Base-by-base conservation (phyloP, 2,329 filamentous ascomycete species). In the Apiospora arundinis region DNA sequence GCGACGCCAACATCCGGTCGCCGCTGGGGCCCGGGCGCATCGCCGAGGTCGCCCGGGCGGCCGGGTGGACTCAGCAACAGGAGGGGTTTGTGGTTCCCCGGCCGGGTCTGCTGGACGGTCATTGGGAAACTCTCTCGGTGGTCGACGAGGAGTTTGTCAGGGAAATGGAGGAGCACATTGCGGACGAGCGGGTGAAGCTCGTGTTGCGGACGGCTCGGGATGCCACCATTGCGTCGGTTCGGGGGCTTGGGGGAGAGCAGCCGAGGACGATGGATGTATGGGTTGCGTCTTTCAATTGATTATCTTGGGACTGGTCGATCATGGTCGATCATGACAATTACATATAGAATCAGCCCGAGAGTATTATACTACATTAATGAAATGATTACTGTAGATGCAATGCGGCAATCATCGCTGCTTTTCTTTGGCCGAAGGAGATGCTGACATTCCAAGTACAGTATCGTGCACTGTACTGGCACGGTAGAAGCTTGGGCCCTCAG, bases 1-100 rank as follows among this genome's bases (percentile, higher is more conserved):
- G 82, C 69, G 72, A 69, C 0, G 82, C 81, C 11, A 90, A 90
- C 75, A 82, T 90, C 14, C 82, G 84, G 68, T 85, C 82, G 11
- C 78, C 84, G 8, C 71, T 88, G 18, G 80, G 81, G 9, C 87
- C 86, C 18, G 74, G 72, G 16, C 78, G 76, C 23, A 83, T 89
- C 45, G 81, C 75, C 8, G 74, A 77, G 3, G 74, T 83, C 5
- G 83, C 82, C 2, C 12, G 71, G 28, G 76, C 70, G 16, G 80
- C 76, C 0, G 83, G 83, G 2, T 87, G 82, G 82, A 70, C 72
- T 12, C 66, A 85, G 6, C 78, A 79, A 28, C 77, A 73, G 23
- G 1, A 14, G 48, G 8, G 21, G 37, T 4, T 74, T n/a, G 75
- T 87, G 28, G 76, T 82, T 14, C 77, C 80, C n/a, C 77, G 73